Evolutionary conservation across 2,329 filamentous ascomycete species (phyloP).

Genomic region (Penicillium sp.): DNA sequence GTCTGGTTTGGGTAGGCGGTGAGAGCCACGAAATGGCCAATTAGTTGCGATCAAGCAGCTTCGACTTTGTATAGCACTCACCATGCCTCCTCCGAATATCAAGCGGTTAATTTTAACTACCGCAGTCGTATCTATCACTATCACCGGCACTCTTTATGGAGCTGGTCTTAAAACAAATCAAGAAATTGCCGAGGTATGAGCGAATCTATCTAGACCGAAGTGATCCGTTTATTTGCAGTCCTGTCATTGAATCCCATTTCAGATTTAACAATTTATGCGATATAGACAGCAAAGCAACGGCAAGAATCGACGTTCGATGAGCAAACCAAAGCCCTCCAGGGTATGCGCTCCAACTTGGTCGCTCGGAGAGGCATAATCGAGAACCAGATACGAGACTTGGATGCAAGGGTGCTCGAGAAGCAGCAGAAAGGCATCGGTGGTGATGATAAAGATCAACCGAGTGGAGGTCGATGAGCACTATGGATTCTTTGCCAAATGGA

Average conservation of each 20-base stretch:
- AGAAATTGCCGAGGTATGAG: conserved; percentile 53
- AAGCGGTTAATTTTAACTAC: conserved; percentile 56
- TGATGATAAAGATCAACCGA: conserved; percentile 26
- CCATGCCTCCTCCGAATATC: conserved; percentile 39
- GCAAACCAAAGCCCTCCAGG: conserved; percentile 55
- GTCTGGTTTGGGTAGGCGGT: conserved; percentile 28
- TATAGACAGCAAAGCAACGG: conserved; percentile 48
- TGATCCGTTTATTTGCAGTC: background rate
- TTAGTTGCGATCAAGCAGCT: conserved; percentile 5
- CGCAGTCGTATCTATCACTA: conserved; percentile 57
- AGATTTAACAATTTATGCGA: conserved; percentile 1
- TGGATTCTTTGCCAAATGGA: background rate
- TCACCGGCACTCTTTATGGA: conserved; percentile 59
- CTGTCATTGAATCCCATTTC: background rate
- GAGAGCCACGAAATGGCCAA: conserved; percentile 10
- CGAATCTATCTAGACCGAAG: background rate
- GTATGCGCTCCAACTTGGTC: conserved; percentile 51
- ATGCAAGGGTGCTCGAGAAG: conserved; percentile 44
- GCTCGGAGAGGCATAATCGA: conserved; percentile 55
- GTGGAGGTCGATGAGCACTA: conserved; percentile 16
- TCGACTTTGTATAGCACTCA: conserved; percentile 9
- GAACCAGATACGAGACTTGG: conserved; percentile 56
- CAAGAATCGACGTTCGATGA: conserved; percentile 55
- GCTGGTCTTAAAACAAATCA: conserved; percentile 57
- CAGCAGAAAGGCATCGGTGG: conserved; percentile 38